Percentiles rank a stretch among this genome's conserved stretches.
These are phyloP conservation scores for Cercospora berteroae DNA, from an alignment of 2,329 filamentous ascomycete species.

Conservation along the genomic window DNA sequence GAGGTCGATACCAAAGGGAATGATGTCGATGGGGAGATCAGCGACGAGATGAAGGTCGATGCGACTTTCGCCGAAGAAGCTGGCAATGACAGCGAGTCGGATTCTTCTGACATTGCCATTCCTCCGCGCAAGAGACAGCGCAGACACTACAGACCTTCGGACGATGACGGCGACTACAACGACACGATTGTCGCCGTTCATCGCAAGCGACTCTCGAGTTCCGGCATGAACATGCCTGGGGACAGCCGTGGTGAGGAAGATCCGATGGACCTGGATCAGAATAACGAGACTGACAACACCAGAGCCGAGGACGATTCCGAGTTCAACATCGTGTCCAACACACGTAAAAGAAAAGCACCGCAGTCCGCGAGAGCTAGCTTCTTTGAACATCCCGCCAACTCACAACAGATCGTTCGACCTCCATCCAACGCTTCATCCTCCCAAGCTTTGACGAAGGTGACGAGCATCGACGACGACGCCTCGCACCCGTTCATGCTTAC, in stretches of 20 bases:
- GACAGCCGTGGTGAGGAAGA: background rate
- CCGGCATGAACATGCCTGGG: background rate
- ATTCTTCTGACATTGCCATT: background rate
- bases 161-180: background rate
- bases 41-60: too few species aligned
- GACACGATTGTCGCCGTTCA: background rate
- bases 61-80: too few species aligned
- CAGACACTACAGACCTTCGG: background rate
- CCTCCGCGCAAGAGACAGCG: background rate
- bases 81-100: background rate
- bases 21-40: background rate
- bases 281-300: background rate
- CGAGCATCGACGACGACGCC: background rate
- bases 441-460: background rate
- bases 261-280: background rate
- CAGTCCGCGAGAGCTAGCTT: background rate
- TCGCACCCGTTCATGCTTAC: background rate
- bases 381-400: background rate
- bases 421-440: background rate
- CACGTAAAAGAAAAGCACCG: background rate
- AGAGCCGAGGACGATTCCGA: background rate
- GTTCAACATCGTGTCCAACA: background rate
- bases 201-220: background rate
- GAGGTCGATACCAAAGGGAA: background rate
- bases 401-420: background rate